Percentiles rank a stretch among this genome's conserved stretches.
These are phyloP conservation scores for Gelatoporia subvermispora DNA, from an alignment of 768 basidiomycete species.

Conservation along the genomic window DNA sequence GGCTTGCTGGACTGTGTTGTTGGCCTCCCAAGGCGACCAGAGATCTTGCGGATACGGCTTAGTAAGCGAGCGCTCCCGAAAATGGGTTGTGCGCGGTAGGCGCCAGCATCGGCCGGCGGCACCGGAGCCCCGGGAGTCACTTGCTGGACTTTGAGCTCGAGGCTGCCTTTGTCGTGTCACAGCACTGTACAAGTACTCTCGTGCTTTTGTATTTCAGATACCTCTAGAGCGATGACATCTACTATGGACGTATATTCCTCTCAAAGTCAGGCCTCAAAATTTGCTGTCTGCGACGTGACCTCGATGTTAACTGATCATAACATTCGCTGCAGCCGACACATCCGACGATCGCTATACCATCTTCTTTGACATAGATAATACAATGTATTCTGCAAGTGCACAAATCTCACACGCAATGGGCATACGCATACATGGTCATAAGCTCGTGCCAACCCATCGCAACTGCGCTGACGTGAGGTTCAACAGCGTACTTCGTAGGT, in stretches of 20 bases:
- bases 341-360: slow-evolving; percentile 57
- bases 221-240: too few relatives aligned
- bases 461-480: not conserved
- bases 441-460: not conserved
- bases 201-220: too few relatives aligned
- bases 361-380: slow-evolving; percentile 88
- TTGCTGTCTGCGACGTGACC: too few relatives aligned
- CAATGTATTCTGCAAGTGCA: slow-evolving; percentile 73
- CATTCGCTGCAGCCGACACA: not conserved
- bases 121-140: too few relatives aligned
- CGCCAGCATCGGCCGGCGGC: too few relatives aligned
- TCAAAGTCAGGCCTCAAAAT: too few relatives aligned
- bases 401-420: slow-evolving; percentile 80
- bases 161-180: too few relatives aligned
- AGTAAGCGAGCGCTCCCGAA: slow-evolving; percentile 7
- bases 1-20: slow-evolving; percentile 19
- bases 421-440: slow-evolving; percentile 64
- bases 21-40: slow-evolving; percentile 25
- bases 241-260: too few relatives aligned
- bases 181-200: too few relatives aligned
- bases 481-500: slow-evolving; percentile 65
- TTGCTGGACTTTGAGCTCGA: too few relatives aligned
- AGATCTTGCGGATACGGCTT: slow-evolving; percentile 5
- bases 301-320: too few relatives aligned
- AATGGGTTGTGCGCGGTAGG: not conserved